Conservation (phyloP, 352 stramenopile species). For the Phytopythium delawarense region DNA sequence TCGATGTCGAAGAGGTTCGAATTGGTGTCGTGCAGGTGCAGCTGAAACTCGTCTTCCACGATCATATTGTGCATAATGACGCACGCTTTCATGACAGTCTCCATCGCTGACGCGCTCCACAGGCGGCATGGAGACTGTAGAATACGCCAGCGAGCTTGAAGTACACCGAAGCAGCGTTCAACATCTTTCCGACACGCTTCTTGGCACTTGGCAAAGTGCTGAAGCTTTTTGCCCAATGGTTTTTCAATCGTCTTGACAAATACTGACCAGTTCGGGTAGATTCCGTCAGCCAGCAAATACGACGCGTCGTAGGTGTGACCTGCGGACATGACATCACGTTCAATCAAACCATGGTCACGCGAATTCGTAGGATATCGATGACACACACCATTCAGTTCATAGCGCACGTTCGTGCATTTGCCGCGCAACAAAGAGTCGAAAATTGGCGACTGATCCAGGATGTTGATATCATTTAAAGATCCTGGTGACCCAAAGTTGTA, state of each 20-base stretch:
- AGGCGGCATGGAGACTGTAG: constrained; percentile 8
- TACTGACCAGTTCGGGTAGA: constrained; percentile 13
- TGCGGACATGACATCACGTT: background rate
- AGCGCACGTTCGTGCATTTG: too few species aligned
- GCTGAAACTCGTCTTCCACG: constrained; percentile 6
- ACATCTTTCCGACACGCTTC: constrained; percentile 15
- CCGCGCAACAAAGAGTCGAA: too few species aligned
- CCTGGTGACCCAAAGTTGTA: constrained; percentile 13
- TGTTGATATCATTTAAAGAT: constrained; percentile 13
- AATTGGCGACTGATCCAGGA: too few species aligned
- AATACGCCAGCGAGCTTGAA: constrained; percentile 9
- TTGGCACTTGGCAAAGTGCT: constrained; percentile 7
- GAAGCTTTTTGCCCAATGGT: constrained; percentile 3
- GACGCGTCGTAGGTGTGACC: constrained; percentile 6
- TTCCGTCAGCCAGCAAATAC: constrained; percentile 14
- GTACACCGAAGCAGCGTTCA: constrained; percentile 10
- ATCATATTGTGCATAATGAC: constrained; percentile 16
- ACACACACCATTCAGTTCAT: background rate
- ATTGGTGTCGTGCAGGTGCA: background rate
- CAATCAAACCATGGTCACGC: background rate
- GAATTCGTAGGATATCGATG: background rate
- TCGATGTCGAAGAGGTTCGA: background rate
- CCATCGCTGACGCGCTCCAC: constrained; percentile 12
- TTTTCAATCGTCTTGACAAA: constrained; percentile 12
- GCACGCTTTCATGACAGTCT: constrained; percentile 10